Conservation (phyloP, 1,139 yeast genomes). For the Taphrina communis region DNA sequence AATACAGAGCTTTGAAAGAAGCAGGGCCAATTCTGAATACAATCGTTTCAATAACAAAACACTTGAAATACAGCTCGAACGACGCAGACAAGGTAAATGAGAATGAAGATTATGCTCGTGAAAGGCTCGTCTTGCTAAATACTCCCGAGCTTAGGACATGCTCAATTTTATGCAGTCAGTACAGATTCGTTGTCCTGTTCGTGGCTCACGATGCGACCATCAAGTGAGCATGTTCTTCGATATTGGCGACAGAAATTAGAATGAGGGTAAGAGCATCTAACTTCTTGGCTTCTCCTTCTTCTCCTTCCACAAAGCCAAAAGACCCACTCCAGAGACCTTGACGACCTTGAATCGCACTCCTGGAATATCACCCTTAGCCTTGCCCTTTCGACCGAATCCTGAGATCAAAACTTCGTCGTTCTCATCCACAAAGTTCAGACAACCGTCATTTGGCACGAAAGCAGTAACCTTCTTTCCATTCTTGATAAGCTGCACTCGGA, state of each 20-base stretch:
- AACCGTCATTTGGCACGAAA: slow-evolving; percentile 99
- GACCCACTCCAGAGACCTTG: slow-evolving; percentile 99
- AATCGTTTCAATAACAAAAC: no score
- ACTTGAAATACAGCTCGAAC: no score
- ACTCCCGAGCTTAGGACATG: not conserved
- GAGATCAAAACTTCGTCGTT: slow-evolving; percentile 99
- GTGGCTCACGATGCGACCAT: not conserved
- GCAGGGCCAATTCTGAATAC: no score
- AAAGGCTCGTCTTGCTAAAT: not conserved
- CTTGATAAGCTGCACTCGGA: slow-evolving; percentile 97
- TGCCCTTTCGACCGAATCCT: slow-evolving; percentile 99
- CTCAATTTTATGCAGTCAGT: slow-evolving; percentile 9
- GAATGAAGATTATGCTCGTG: not conserved
- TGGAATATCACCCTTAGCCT: slow-evolving; percentile 86
- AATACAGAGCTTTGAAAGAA: no score
- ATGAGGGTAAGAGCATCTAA: not conserved
- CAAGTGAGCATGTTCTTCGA: not conserved
- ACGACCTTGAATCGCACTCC: slow-evolving; percentile 58
- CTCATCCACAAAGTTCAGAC: slow-evolving; percentile 99
- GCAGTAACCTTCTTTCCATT: slow-evolving; percentile 99
- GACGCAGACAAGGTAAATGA: no score
- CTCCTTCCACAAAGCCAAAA: slow-evolving; percentile 99
- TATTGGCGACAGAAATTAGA: not conserved
- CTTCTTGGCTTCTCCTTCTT: slow-evolving; percentile 96
- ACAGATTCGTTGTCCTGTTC: not conserved